Conservation (phyloP, 768 basidiomycete species). For the Leccinum longicurvipes region DNA sequence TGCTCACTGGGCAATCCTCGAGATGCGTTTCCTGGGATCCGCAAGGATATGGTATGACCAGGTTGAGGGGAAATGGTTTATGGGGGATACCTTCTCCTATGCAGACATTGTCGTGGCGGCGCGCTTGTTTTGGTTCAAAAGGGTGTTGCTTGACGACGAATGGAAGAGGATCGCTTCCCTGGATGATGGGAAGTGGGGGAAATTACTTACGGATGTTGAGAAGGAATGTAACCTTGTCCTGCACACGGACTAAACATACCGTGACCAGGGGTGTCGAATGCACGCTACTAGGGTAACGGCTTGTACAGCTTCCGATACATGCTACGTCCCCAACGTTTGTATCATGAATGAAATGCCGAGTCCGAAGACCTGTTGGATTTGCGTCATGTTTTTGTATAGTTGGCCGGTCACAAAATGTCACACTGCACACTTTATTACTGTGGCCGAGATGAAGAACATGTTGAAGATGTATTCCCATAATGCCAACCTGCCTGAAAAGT, state of each 20-base stretch:
- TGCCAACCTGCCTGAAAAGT: no score
- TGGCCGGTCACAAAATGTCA: no score
- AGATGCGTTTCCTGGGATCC: slow-evolving; percentile 10
- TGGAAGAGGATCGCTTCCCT: slow-evolving; percentile 24
- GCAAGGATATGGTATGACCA: neutral
- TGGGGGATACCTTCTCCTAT: slow-evolving; percentile 20
- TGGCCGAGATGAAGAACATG: no score
- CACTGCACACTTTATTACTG: no score
- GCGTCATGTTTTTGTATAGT: no score
- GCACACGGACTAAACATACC: neutral
- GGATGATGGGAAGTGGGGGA: slow-evolving; percentile 26
- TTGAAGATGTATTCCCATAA: no score
- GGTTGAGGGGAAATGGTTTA: neutral
- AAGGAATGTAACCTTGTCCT: slow-evolving; percentile 23
- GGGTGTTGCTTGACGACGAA: slow-evolving; percentile 21
- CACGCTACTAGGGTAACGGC: no score
- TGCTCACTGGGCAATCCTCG: neutral
- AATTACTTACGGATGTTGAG: slow-evolving; percentile 22
- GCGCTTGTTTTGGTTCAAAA: slow-evolving; percentile 15
- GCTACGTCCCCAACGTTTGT: no score
- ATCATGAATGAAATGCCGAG: no score
- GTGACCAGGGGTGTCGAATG: neutral
- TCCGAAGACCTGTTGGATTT: no score
- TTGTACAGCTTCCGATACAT: no score
- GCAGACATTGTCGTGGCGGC: slow-evolving; percentile 28